Evolutionary conservation across 805 yeast genomes (phyloP).

Genomic region (Yarrowia keelungensis): DNA sequence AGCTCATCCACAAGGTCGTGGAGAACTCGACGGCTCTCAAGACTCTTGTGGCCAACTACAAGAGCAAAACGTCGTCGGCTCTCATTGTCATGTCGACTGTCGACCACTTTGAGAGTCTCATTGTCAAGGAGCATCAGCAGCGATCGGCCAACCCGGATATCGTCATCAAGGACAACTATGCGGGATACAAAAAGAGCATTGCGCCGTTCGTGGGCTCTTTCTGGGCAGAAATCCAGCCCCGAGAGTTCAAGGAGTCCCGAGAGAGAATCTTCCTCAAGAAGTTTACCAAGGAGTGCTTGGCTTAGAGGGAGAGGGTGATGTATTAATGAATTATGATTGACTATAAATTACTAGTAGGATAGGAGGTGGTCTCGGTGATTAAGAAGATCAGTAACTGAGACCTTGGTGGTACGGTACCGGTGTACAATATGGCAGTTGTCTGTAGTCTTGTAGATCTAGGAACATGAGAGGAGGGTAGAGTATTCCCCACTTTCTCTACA

Average conservation of each 20-base stretch:
- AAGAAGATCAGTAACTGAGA: too few species aligned
- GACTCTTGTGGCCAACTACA: constrained; percentile 33
- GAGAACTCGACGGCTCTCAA: constrained; percentile 28
- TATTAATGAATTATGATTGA: constrained; percentile 12
- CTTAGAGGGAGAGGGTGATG: neutral
- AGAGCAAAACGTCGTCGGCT: constrained; percentile 33
- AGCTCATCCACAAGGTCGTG: constrained; percentile 29
- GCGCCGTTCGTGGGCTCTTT: constrained; percentile 33
- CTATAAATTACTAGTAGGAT: too few species aligned
- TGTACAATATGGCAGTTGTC: too few species aligned
- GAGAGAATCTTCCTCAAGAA: constrained; percentile 45
- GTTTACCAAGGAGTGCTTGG: constrained; percentile 40
- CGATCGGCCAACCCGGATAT: constrained; percentile 44
- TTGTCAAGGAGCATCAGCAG: constrained; percentile 46
- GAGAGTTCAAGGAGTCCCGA: constrained; percentile 43
- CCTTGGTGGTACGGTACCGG: too few species aligned
- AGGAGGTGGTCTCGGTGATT: too few species aligned
- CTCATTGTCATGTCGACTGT: constrained; percentile 43
- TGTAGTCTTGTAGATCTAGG: too few species aligned
- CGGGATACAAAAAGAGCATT: constrained; percentile 23
- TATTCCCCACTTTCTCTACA: too few species aligned
- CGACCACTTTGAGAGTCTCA: constrained; percentile 46
- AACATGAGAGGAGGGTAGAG: too few species aligned
- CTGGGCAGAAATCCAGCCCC: constrained; percentile 33
- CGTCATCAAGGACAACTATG: constrained; percentile 13